Evolutionary conservation across 2,329 filamentous ascomycete species (phyloP), one percentile per base, ranked within the genome.

Genomic region (Harringtonia aguacate): DNA sequence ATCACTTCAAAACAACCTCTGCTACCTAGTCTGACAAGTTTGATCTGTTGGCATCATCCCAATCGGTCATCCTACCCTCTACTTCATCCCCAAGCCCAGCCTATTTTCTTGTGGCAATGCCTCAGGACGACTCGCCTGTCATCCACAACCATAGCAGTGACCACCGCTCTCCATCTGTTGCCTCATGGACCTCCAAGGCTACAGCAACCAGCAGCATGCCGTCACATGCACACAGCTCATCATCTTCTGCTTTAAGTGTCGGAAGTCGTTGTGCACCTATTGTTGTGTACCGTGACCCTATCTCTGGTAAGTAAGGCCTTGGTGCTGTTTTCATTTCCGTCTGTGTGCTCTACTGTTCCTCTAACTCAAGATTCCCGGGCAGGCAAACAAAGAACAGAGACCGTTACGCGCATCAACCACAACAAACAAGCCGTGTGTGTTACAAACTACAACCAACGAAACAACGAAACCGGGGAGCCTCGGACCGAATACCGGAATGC

Each of bases 381-480:
- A 27, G 24, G 10, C 24, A 27, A 27, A 10, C 24, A 27, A 10
- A 27, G 24, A 27, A 27, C 24, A 27, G 24, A 27, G 24, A 10
- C 15, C 27, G 41, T 24, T 36, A 30, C 28, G 4, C 46, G 44
- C 8, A 5, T 45, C 29, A 48, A 48, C 39, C 40, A 41, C 41
- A 44, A 45, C 13, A 41, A 45, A 13, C 39, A 43, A 37, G n/a
- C 36, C 2, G 46, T 49, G 10, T 42, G 21, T 10, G 46, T 50
- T 9, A 44, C 37, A n/a, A 46, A 50, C 46, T 18, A 39, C 39
- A n/a, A 41, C 39, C 44, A 48, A 36, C 31, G 39, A 20, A 39
- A n/a, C 33, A 38, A 35, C 22, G 39, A 38, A 34, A 28, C 29
- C 3, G 22, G 27, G 12, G 48, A 50, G 34, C 48, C 48, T 5